phyloP scores from a whole-genome alignment of 179 eudicot genomes.

The Actinidia chinensis region DNA sequence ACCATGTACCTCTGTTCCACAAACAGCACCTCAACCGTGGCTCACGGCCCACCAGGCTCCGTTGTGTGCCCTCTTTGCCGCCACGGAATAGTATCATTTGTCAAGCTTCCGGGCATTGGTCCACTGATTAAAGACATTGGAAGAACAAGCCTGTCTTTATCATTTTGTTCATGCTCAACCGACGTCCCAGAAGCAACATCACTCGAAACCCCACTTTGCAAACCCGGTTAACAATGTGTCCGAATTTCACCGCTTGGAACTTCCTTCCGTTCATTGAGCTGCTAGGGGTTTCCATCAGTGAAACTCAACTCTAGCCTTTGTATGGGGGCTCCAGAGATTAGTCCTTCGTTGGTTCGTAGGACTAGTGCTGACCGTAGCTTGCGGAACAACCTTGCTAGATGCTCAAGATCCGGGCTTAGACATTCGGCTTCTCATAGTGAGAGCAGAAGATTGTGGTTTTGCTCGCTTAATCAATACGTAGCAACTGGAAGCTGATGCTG shows the following conservation, averaged over 20 bases:
- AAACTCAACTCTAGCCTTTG: slow-evolving; percentile 54
- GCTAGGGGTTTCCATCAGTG: slow-evolving; percentile 51
- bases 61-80: slow-evolving; percentile 82
- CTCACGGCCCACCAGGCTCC: slow-evolving; percentile 68
- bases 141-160: slow-evolving; percentile 57
- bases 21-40: slow-evolving; percentile 41
- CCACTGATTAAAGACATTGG: slow-evolving; percentile 39
- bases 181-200: slow-evolving; percentile 39
- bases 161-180: slow-evolving; percentile 62
- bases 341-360: slow-evolving; percentile 44
- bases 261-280: slow-evolving; percentile 62
- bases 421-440: slow-evolving; percentile 59
- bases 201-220: slow-evolving; percentile 60
- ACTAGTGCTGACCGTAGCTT: slow-evolving; percentile 23
- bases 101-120: slow-evolving; percentile 50
- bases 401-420: slow-evolving; percentile 50
- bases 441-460: slow-evolving; percentile 70
- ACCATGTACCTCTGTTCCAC: slow-evolving; percentile 86
- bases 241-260: slow-evolving; percentile 48
- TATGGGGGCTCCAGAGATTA: slow-evolving; percentile 48
- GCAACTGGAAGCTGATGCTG: slow-evolving; percentile 38
- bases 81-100: slow-evolving; percentile 73
- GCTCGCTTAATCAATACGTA: slow-evolving; percentile 59
- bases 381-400: slow-evolving; percentile 35
- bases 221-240: slow-evolving; percentile 36